phyloP scores from a whole-genome alignment of 352 stramenopile species.

The Globisporangium parvum region DNA sequence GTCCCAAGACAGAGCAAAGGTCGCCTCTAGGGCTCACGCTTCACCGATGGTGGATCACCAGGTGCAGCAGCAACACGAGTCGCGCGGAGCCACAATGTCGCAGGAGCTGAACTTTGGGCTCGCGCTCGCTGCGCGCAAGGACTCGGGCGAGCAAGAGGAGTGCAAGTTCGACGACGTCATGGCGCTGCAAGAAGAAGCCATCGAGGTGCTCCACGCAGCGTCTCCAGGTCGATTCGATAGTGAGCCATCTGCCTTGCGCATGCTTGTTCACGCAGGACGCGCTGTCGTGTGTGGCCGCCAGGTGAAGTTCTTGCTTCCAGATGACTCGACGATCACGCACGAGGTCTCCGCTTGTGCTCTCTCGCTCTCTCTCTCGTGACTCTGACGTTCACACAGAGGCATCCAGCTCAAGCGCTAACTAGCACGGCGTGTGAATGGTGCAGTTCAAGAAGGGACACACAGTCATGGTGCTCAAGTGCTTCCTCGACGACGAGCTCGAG shows the following conservation, averaged over 20 bases:
- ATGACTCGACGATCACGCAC: constrained; percentile 42
- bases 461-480: constrained; percentile 51
- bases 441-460: constrained; percentile 71
- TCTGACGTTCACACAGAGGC: neutral
- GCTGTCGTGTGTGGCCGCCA: constrained; percentile 4
- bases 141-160: constrained; percentile 19
- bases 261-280: too few species aligned
- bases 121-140: constrained; percentile 18
- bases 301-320: constrained; percentile 49
- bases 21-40: too few species aligned
- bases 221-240: too few species aligned
- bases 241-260: too few species aligned
- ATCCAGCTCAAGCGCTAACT: too few species aligned
- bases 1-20: too few species aligned
- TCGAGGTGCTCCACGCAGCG: too few species aligned
- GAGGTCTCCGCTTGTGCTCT: constrained; percentile 18
- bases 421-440: too few species aligned
- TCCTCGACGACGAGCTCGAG: constrained; percentile 48
- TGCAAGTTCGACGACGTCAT: constrained; percentile 57
- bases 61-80: too few species aligned
- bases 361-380: neutral
- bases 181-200: constrained; percentile 48
- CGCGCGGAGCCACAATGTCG: too few species aligned
- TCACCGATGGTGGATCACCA: too few species aligned
- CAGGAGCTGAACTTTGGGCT: constrained; percentile 17